Conservation (phyloP, 192 early-diverging fungal genomes). For the Backusella macrospora region DNA sequence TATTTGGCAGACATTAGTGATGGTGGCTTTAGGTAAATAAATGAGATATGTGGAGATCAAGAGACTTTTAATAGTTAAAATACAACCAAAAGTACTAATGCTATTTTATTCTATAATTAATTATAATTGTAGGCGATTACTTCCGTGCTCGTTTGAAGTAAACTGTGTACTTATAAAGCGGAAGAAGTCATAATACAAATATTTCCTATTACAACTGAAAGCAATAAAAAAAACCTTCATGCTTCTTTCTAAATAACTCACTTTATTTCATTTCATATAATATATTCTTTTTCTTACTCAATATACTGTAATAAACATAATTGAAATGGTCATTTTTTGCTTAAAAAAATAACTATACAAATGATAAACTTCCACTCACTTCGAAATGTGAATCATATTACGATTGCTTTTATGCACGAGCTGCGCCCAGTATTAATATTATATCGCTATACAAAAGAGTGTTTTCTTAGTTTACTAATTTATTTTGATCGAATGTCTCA, state of each 20-base stretch:
- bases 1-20: slow-evolving; percentile 86
- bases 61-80: background rate
- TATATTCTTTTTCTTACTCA: slow-evolving; percentile 16
- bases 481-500: slow-evolving; percentile 83
- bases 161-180: background rate
- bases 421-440: slow-evolving; percentile 84
- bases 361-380: slow-evolving; percentile 45
- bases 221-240: background rate
- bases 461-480: slow-evolving; percentile 84
- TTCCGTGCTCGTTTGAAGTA: slow-evolving; percentile 21
- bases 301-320: slow-evolving; percentile 50
- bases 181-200: background rate
- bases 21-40: slow-evolving; percentile 74
- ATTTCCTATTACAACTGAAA: background rate
- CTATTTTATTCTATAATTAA: background rate
- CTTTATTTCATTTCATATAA: background rate
- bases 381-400: background rate
- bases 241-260: background rate
- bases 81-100: background rate
- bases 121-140: slow-evolving; percentile 26
- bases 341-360: slow-evolving; percentile 61
- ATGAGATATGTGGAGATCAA: background rate
- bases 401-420: slow-evolving; percentile 79
- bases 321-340: slow-evolving; percentile 57
- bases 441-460: slow-evolving; percentile 85